Base-by-base conservation (phyloP, 345 rosid genomes). In the Corchorus capsularis region DNA sequence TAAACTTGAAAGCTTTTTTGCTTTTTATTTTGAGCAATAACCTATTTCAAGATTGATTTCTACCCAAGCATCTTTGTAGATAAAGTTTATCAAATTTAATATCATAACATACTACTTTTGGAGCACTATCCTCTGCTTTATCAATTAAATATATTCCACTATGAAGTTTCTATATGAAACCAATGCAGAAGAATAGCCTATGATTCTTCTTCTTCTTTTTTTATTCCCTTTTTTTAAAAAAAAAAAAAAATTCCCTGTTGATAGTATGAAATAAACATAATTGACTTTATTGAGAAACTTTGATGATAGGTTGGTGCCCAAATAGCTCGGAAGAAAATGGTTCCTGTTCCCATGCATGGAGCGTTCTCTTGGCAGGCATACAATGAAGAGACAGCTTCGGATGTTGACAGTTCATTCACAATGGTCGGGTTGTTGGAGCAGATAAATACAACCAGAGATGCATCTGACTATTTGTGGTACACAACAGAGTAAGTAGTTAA, bases 281-380 rank as follows among this genome's bases (percentile, higher is more conserved):
- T 45, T 64, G 55, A 75, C 63, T 61, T 67, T 59, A 39, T 19
- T 50, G 16, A 12, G 65, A 63, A 74, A 61, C 50, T 78, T 73
- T 66, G 49, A 20, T 6, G 47, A 19, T 83, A 96, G 99, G 83
- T 96, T 77, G 98, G 98, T 63, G 91, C 98, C 52, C 98, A 96
- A 83, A 89, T 85, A 64, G 85, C 94, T 52, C 84, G 79, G 83
- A 96, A 92, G 94, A 94, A 91, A 85, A 96, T 96, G 99, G 77
- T 82, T 78, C 89, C 83, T 53, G 91, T 88, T 75, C 97, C 97
- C 59, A 64, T 86, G 77, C 97, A 87, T 76, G 96, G 94, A 76
- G 95, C 92, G 79, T 81, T 96, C 82, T 90, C 98, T 67, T 96
- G 99, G 98, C 93, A 96, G 79, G 94, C 98, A 69, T 92, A 89